Base-by-base conservation (phyloP, 768 basidiomycete genomes). In the Termitomyces sp. region DNA sequence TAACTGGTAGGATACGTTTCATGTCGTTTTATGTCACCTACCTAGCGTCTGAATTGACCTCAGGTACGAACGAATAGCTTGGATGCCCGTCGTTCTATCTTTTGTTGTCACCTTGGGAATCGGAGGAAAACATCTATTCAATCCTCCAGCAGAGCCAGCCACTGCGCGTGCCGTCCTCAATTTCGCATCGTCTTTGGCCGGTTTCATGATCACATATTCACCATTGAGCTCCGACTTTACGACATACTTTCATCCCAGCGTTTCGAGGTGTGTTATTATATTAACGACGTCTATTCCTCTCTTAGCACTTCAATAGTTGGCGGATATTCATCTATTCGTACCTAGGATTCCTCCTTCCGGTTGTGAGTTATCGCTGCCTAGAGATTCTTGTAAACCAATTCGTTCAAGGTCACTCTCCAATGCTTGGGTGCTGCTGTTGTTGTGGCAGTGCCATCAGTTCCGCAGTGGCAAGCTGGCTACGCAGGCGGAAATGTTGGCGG, bases 51-150 rank as follows among this genome's bases (percentile, higher is more conserved):
- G 16, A n/a, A 25, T 23, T 30, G 6, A 40, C 23, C 23, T 2
- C 42, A 79, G 77, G 76, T 93, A 89, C 63, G 91, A 91, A 62
- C 79, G 83, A 10, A 57, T 88, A 2, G 75, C 86, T 1, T 92
- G 91, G 90, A 76, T 92, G 17, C 91, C 92, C 0, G 80, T 90
- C 17, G 64, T 90, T n/a, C 71, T 93, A 52, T 80, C 84, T 9
- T 91, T 86, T 66, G 61, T 91, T 32, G 79, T 93, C 52, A 83
- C 82, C 9, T 70, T 88, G 12, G 90, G 87, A 3, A 74, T 89
- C n/a, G 83, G 89, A 0, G 90, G 85, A 0, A 86, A 88, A 60
- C 76, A 91, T 60, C 72, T 94, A 11, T 70, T 71, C 16, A 78
- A 75, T 50, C 75, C 77, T 35, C 73, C 81, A 0, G 69, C 73